phyloP scores from a whole-genome alignment of 2,329 filamentous ascomycete species.

The Fonsecaea erecta region DNA sequence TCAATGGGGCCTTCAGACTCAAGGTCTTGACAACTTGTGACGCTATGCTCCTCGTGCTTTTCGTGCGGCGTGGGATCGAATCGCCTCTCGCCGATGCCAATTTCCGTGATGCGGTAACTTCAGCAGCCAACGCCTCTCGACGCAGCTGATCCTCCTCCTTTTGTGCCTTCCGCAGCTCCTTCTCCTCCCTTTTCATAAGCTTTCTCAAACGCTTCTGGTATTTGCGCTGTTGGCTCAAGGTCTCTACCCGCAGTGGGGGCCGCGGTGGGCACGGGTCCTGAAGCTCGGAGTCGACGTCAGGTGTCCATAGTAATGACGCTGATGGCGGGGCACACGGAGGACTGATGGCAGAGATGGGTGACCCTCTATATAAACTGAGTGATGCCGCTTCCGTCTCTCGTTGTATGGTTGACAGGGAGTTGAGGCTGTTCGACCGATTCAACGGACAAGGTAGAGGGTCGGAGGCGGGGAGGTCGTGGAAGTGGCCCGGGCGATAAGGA shows the following conservation, averaged over 20 bases:
- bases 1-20: slow-evolving; percentile 23
- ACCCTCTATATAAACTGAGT: slow-evolving; percentile 29
- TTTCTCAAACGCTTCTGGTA: slow-evolving; percentile 30
- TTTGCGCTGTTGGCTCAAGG: slow-evolving; percentile 30
- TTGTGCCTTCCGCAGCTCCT: slow-evolving; percentile 22
- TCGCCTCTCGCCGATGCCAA: slow-evolving; percentile 20
- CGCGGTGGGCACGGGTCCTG: slow-evolving; percentile 26
- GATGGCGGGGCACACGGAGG: slow-evolving; percentile 10
- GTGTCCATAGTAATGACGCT: slow-evolving; percentile 12
- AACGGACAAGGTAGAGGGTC: slow-evolving; percentile 24
- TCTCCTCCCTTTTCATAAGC: slow-evolving; percentile 29
- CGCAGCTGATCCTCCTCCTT: slow-evolving; percentile 27
- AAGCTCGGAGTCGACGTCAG: slow-evolving; percentile 19
- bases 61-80: slow-evolving; percentile 17
- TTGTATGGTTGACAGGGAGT: slow-evolving; percentile 32
- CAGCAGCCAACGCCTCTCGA: slow-evolving; percentile 21
- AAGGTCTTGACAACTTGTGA: slow-evolving; percentile 32
- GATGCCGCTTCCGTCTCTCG: slow-evolving; percentile 31
- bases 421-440: slow-evolving; percentile 29
- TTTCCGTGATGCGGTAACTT: slow-evolving; percentile 21
- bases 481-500: slow-evolving; percentile 26
- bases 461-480: slow-evolving; percentile 20
- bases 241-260: slow-evolving; percentile 22
- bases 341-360: slow-evolving; percentile 31
- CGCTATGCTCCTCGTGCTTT: slow-evolving; percentile 30